A percentile compares a stretch with the other conserved stretches of the same genome.
Evolutionary conservation across 1,284 basidiomycete genomes (phyloP).

Genomic region (Flammula alnicola): DNA sequence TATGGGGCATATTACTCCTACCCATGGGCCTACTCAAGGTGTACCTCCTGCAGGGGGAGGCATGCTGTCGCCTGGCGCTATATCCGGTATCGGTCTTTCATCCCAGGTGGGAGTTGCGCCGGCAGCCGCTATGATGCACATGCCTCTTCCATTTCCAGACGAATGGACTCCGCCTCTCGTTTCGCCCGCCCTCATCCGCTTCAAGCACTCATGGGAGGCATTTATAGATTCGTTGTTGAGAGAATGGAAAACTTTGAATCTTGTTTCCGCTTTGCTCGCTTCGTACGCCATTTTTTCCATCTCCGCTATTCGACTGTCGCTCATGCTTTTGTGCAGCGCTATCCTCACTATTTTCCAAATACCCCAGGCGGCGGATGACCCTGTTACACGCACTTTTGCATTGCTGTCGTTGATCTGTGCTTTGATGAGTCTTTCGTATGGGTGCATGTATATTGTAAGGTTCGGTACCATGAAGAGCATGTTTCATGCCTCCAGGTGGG

Average conservation of each 20-base stretch:
- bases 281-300: conserved; percentile 55
- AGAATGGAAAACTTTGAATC: conserved; percentile 80
- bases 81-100: conserved; percentile 24
- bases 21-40: too few relatives aligned
- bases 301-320: not conserved
- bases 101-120: conserved; percentile 29
- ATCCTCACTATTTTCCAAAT: conserved; percentile 79
- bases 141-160: conserved; percentile 59
- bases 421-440: conserved; percentile 75
- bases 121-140: conserved; percentile 24
- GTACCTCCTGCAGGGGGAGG: conserved; percentile 23
- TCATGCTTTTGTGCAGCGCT: conserved; percentile 46
- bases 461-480: conserved; percentile 82
- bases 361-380: conserved; percentile 59
- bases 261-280: conserved; percentile 71
- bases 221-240: conserved; percentile 71
- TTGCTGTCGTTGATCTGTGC: conserved; percentile 71
- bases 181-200: conserved; percentile 62
- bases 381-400: conserved; percentile 68
- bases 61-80: conserved; percentile 5
- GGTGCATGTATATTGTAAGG: conserved; percentile 76
- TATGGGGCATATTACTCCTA: too few relatives aligned
- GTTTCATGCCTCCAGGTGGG: conserved; percentile 76
- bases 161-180: conserved; percentile 65
- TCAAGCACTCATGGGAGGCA: conserved; percentile 74